Conservation (phyloP, 352 stramenopile genomes). For the Phytopythium aichiense region DNA sequence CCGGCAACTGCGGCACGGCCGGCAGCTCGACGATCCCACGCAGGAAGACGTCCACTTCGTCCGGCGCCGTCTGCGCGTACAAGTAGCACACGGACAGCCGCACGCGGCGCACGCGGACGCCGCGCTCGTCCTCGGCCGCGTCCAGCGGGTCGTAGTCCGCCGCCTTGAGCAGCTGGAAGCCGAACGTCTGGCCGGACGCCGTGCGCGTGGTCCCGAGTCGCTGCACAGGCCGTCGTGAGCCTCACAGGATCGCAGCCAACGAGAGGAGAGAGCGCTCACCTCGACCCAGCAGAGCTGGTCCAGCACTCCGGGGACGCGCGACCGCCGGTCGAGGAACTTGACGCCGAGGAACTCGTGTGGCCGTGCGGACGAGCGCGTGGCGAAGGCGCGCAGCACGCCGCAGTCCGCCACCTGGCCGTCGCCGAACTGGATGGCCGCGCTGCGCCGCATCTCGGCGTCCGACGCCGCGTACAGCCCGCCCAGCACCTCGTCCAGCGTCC, state of each 20-base stretch:
- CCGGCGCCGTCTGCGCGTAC: slow-evolving; percentile 37
- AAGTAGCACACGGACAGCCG: slow-evolving; percentile 64
- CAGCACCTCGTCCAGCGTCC: slow-evolving; percentile 49
- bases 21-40: slow-evolving; percentile 56
- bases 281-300: slow-evolving; percentile 65
- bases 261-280: slow-evolving; percentile 3
- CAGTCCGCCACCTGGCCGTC: slow-evolving; percentile 25
- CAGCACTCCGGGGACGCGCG: slow-evolving; percentile 19
- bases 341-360: slow-evolving; percentile 55
- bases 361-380: slow-evolving; percentile 17
- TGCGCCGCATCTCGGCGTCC: slow-evolving; percentile 30
- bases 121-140: slow-evolving; percentile 8
- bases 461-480: slow-evolving; percentile 42
- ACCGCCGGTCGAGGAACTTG: slow-evolving; percentile 52
- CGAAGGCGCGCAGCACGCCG: slow-evolving; percentile 45
- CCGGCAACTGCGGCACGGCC: neutral
- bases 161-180: slow-evolving; percentile 62
- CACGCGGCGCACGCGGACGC: slow-evolving; percentile 19
- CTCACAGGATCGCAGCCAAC: neutral
- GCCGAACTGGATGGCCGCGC: slow-evolving; percentile 49
- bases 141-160: slow-evolving; percentile 30
- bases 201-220: slow-evolving; percentile 30
- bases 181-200: slow-evolving; percentile 28
- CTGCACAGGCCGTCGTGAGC: slow-evolving; percentile 6
- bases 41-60: slow-evolving; percentile 50